Base-by-base conservation (phyloP, 192 early-diverging fungal genomes). In the Entomortierella beljakovae region DNA sequence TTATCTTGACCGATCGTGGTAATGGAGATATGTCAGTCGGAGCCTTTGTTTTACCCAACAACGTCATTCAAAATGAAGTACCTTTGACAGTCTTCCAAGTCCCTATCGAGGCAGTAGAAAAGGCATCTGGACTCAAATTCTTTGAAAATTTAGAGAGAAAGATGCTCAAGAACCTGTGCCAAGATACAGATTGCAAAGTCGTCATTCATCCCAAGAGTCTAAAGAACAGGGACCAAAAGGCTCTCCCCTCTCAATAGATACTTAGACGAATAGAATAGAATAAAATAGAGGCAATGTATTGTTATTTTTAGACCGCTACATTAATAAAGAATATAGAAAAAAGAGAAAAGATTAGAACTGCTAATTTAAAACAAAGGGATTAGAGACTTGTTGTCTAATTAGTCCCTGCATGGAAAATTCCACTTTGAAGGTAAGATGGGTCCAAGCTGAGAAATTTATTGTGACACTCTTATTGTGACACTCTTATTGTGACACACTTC, bases 21-120 rank as follows among this genome's bases (percentile, higher is more conserved):
- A 87, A 87, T 28, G 69, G 85, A 46, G 67, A 83, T 26, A 85
- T 82, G 35, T 80, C 85, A 11, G 53, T 90, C 0, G 92, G 84
- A 18, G 91, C 88, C 0, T 98, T 98, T 82, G 91, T 97, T 2
- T 52, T 98, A 35, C 96, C 95, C 0, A 98, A 98, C 83, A 80
- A 86, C 62, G 76, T 67, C 28, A 94, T 97, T 57, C 81, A 88
- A 25, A 76, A 90, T 62, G 52, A 81, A 6, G 85, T 86, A 0
- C 92, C 92, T 15, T 75, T 98, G 50, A 81, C 85, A 6, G 71
- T 73, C 3, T 96, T 93, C 84, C 76, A 83, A 32, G 85, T 94
- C 11, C 93, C 94, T 16, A 33, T 96, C 10, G 93, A 96, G 68
- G 86, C 87, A 26, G 73, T 95, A 29, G 90, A 92, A 61, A 88